Conservation (phyloP, 2,329 filamentous ascomycete species). For the Nannizzia gypsea region DNA sequence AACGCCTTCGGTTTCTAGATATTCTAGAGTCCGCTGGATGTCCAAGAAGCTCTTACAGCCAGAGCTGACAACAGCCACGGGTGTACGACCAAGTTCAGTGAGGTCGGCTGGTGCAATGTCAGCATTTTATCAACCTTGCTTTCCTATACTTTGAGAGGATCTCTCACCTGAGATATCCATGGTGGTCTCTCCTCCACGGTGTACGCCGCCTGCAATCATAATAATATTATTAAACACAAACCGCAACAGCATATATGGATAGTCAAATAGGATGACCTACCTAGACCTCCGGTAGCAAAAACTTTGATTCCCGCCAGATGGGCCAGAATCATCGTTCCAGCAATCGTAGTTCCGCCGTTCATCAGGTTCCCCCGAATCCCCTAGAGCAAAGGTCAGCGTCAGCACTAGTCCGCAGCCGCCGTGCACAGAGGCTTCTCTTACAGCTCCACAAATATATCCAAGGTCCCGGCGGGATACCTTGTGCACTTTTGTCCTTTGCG, state of each 20-base stretch:
- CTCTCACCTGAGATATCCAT: conserved; percentile 67
- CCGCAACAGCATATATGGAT: not conserved
- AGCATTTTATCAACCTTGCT: not conserved
- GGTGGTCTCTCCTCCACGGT: conserved; percentile 71
- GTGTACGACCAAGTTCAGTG: conserved; percentile 80
- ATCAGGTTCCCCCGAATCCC: conserved; percentile 54
- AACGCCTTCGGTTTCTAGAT: conserved; percentile 58
- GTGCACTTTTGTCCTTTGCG: conserved; percentile 54
- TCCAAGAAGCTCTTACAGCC: conserved; percentile 96
- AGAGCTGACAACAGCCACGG: conserved; percentile 75
- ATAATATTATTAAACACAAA: conserved; percentile 7
- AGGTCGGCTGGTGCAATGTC: conserved; percentile 53
- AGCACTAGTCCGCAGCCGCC: not conserved
- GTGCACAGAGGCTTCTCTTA: conserved; percentile 30
- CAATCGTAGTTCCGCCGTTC: conserved; percentile 85
- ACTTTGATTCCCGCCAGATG: conserved; percentile 77
- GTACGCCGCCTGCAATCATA: conserved; percentile 56
- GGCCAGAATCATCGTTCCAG: conserved; percentile 84
- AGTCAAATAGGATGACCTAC: conserved; percentile 17
- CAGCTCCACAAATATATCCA: conserved; percentile 65
- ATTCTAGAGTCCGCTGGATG: conserved; percentile 77
- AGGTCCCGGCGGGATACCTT: conserved; percentile 86
- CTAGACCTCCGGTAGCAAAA: conserved; percentile 88
- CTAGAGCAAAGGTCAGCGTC: conserved; percentile 26
- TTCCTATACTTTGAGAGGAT: not conserved